Base-by-base conservation (phyloP, 1,284 basidiomycete genomes). In the Pterulicium gracile region DNA sequence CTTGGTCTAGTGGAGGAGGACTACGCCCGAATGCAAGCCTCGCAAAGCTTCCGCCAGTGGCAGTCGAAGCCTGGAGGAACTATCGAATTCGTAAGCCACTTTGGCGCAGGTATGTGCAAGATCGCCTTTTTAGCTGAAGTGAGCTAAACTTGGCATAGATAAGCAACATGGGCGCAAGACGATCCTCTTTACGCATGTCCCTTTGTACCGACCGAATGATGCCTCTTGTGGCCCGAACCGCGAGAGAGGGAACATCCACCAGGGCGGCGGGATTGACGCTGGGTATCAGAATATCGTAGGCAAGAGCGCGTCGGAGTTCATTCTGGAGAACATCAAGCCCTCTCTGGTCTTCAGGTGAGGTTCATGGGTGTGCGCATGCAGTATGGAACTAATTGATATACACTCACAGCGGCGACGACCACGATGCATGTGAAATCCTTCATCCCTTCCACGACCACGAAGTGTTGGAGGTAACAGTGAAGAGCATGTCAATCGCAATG, bases 261-360 rank as follows among this genome's bases (percentile, higher is more conserved):
- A 84, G 53, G 87, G 86, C 3, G 77, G 76, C 17, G 89, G 90
- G 1, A 69, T 75, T 42, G n/a, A 32, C 27, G 7, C 27, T 32
- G 88, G 89, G 13, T 95, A 91, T 60, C 82, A 93, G 62, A 92
- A 85, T 51, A 77, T 80, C 44, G 66, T 93, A 15, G 80, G 81
- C 15, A 78, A 82, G 50, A 77, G 81, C 45, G 83, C 84, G 4
- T 79, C 81, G 2, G 58, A 68, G n/a, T 91, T 86, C 59, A 59
- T 94, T 23, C 64, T 94, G 15, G 67, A 81, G 22, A 71, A 64
- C 20, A 59, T 91, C 13, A 68, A 73, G 22, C 90, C 91, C 10
- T 61, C 66, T 10, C 55, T 81, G 1, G 69, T 93, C 3, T 86
- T 87, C 60, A 88, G 81, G 85, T 86, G 52, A 32, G 10, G 51